These are phyloP conservation scores for Alternaria metachromatica DNA, from an alignment of 2,329 filamentous ascomycete genomes.

Conservation along the genomic window DNA sequence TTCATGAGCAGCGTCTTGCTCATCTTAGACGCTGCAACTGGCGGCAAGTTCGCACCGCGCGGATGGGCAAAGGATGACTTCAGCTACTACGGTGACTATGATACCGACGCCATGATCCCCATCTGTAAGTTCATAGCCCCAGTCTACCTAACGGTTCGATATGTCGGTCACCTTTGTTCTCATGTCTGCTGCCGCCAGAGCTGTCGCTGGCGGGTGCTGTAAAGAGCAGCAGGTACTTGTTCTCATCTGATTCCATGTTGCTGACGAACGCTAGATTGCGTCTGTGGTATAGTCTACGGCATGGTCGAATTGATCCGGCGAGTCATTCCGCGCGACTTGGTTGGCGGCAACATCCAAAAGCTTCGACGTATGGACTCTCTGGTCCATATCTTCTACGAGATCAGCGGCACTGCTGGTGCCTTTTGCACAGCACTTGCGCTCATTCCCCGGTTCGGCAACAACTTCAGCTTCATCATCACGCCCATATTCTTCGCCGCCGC, in stretches of 20 bases:
- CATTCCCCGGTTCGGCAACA: conserved; percentile 60
- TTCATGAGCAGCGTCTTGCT: conserved; percentile 57
- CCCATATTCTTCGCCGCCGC: conserved; percentile 56
- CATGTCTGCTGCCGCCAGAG: not conserved
- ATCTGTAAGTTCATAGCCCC: conserved; percentile 45
- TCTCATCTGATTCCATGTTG: not conserved
- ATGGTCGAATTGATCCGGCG: conserved; percentile 61
- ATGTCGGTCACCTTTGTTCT: too few species aligned
- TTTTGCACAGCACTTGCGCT: conserved; percentile 58
- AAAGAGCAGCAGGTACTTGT: not conserved
- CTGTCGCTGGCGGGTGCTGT: not conserved
- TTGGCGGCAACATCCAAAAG: conserved; percentile 59
- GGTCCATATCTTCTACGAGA: conserved; percentile 58
- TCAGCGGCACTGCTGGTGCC: conserved; percentile 57
- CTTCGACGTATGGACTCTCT: conserved; percentile 56
- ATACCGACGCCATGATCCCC: conserved; percentile 59
- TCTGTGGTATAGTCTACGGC: conserved; percentile 44
- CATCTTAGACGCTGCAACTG: conserved; percentile 58
- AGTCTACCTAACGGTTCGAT: not conserved
- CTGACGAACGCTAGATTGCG: conserved; percentile 27
- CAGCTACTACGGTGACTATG: conserved; percentile 57
- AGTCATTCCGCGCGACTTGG: conserved; percentile 60
- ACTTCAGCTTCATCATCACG: conserved; percentile 60
- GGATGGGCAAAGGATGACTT: conserved; percentile 49
- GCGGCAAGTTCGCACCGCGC: conserved; percentile 51